These are phyloP conservation scores for Candida vaughaniae DNA, from an alignment of 805 yeast species.

Conservation along the genomic window DNA sequence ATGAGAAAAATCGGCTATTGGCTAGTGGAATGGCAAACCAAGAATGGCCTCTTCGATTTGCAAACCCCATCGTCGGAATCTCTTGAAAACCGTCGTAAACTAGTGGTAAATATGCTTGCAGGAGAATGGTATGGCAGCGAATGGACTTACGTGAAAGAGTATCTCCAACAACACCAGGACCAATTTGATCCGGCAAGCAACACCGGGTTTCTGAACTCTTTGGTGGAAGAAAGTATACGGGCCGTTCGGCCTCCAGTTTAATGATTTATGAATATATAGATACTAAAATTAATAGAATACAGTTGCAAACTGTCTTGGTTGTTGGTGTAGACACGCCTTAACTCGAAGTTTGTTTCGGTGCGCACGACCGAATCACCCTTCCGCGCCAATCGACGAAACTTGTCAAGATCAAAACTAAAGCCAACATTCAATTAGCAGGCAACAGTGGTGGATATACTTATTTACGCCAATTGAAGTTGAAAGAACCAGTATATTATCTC, in stretches of 20 bases:
- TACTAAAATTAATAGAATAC: too few relatives aligned
- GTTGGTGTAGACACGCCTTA: not conserved
- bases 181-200: conserved; percentile 22
- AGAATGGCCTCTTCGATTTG: conserved; percentile 4
- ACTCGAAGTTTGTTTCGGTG: not conserved
- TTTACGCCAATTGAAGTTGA: too few relatives aligned
- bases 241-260: conserved; percentile 40
- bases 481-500: too few relatives aligned
- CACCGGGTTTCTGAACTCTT: conserved; percentile 31
- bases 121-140: conserved; percentile 48
- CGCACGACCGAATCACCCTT: conserved; percentile 2
- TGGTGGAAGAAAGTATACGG: conserved; percentile 37
- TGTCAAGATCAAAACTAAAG: not conserved
- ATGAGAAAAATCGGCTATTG: conserved; percentile 40
- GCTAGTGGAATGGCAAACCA: conserved; percentile 42
- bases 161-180: conserved; percentile 21
- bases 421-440: too few relatives aligned
- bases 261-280: too few relatives aligned
- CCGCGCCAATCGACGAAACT: not conserved
- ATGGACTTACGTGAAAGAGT: conserved; percentile 30
- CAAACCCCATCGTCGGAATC: conserved; percentile 11
- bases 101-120: conserved; percentile 32
- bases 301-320: too few relatives aligned
- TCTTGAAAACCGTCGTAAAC: conserved; percentile 13
- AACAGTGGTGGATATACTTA: too few relatives aligned